A percentile compares a stretch with the other conserved stretches of the same genome.
Conservation (phyloP, 1,284 basidiomycete genomes). For the Ustilago cynodontis region DNA sequence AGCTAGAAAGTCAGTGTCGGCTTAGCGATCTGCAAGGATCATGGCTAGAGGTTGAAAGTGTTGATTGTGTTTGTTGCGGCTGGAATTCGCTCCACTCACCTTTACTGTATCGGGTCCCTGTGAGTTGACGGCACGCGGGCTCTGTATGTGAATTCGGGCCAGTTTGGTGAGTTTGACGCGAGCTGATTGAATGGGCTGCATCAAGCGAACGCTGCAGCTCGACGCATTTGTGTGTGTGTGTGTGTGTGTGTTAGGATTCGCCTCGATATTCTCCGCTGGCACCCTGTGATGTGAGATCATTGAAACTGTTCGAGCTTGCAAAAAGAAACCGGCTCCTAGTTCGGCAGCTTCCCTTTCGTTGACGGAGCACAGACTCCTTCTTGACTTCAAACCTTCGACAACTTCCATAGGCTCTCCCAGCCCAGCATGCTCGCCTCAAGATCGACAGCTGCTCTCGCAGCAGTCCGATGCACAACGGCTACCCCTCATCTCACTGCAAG, state of each 20-base stretch:
- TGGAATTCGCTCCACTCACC: slow-evolving; percentile 8
- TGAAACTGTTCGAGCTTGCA: background rate
- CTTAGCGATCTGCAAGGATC: background rate
- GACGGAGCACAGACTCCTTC: background rate
- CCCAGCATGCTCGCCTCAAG: slow-evolving; percentile 8
- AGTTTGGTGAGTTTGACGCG: background rate
- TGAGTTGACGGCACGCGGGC: background rate
- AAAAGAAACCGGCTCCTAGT: background rate
- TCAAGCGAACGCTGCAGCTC: background rate
- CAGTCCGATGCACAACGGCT: background rate
- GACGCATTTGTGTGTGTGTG: background rate
- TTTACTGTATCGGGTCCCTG: slow-evolving; percentile 6
- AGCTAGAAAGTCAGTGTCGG: background rate
- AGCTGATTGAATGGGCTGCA: background rate
- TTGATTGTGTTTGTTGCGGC: slow-evolving; percentile 4
- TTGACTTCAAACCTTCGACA: background rate
- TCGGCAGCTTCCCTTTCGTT: background rate
- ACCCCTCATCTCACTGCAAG: background rate
- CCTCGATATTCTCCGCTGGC: slow-evolving; percentile 6
- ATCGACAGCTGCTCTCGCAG: background rate
- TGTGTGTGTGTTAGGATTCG: background rate
- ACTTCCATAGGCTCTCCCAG: background rate
- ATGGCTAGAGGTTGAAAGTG: background rate
- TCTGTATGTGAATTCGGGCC: background rate
- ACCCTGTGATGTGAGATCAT: background rate